phyloP scores from a whole-genome alignment of 805 yeast genomes.

The Metschnikowia lochheadii region DNA sequence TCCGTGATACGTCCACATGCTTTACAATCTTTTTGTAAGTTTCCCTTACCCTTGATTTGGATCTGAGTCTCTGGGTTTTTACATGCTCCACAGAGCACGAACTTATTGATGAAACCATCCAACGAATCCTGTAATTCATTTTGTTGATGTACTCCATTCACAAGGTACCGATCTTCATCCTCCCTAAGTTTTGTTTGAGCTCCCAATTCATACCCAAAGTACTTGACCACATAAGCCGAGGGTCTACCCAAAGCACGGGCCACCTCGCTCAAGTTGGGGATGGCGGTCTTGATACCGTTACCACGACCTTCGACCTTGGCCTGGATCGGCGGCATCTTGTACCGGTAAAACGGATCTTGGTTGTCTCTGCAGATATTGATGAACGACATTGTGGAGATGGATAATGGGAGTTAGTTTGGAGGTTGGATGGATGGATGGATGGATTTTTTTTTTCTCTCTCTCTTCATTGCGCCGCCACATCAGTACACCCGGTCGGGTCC shows the following conservation, averaged over 20 bases:
- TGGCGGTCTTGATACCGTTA: slow-evolving; percentile 96
- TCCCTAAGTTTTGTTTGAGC: slow-evolving; percentile 88
- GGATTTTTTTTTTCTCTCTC: too few relatives aligned
- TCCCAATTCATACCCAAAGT: slow-evolving; percentile 94
- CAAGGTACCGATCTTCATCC: slow-evolving; percentile 78
- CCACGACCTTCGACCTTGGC: slow-evolving; percentile 98
- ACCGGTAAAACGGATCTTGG: slow-evolving; percentile 97
- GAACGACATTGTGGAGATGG: slow-evolving; percentile 58
- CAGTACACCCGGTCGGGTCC: too few relatives aligned
- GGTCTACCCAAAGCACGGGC: slow-evolving; percentile 95
- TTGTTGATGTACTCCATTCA: slow-evolving; percentile 92
- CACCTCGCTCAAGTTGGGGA: slow-evolving; percentile 85
- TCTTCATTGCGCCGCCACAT: too few relatives aligned
- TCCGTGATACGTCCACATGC: slow-evolving; percentile 92
- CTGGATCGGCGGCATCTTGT: slow-evolving; percentile 97
- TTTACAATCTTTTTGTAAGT: slow-evolving; percentile 87
- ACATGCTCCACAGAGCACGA: slow-evolving; percentile 91
- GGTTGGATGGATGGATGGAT: too few relatives aligned
- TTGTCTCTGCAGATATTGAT: slow-evolving; percentile 96
- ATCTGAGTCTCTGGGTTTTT: slow-evolving; percentile 97
- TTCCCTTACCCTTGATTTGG: slow-evolving; percentile 68
- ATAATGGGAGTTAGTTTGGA: too few relatives aligned
- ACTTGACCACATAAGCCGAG: slow-evolving; percentile 85
- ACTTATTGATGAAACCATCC: slow-evolving; percentile 90
- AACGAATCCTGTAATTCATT: slow-evolving; percentile 86